Percentiles rank a stretch among this genome's conserved stretches.
Evolutionary conservation across 2,329 filamentous ascomycete genomes (phyloP).

Genomic region (Trichophyton schoenleinii): DNA sequence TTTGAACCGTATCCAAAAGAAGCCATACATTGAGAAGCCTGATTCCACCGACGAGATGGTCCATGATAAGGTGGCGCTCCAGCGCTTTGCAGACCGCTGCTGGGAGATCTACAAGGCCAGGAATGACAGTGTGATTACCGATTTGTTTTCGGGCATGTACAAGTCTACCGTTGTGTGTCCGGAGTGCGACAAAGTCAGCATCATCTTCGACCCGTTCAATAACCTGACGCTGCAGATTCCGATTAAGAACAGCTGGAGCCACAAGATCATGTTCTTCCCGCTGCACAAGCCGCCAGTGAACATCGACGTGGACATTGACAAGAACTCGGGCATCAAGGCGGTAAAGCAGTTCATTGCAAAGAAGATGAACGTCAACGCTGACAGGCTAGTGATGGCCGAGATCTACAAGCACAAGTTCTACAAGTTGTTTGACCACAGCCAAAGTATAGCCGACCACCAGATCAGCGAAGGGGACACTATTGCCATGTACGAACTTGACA

Average conservation of each 20-base stretch:
- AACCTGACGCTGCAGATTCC: conserved; percentile 85
- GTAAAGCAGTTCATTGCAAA: conserved; percentile 42
- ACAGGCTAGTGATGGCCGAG: conserved; percentile 64
- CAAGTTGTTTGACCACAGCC: conserved; percentile 64
- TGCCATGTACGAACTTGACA: conserved; percentile 65
- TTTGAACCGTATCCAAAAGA: conserved; percentile 82
- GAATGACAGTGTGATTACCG: conserved; percentile 89
- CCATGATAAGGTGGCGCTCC: conserved; percentile 64
- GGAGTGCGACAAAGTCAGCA: conserved; percentile 84
- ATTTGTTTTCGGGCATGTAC: conserved; percentile 95
- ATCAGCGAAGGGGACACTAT: conserved; percentile 53
- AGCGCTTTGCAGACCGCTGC: conserved; percentile 72
- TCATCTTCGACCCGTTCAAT: conserved; percentile 96
- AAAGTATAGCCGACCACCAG: conserved; percentile 54
- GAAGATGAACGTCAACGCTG: conserved; percentile 39
- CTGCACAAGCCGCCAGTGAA: conserved; percentile 57
- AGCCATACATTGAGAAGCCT: conserved; percentile 94
- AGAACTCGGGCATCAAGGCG: conserved; percentile 47
- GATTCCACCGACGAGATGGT: conserved; percentile 97
- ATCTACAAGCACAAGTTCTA: conserved; percentile 77
- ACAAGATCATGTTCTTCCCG: conserved; percentile 64
- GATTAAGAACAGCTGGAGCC: conserved; percentile 68
- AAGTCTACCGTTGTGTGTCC: conserved; percentile 95
- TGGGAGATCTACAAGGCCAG: conserved; percentile 85
- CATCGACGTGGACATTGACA: conserved; percentile 65